Conservation (phyloP, 345 rosid species). For the Lumnitzera racemosa region DNA sequence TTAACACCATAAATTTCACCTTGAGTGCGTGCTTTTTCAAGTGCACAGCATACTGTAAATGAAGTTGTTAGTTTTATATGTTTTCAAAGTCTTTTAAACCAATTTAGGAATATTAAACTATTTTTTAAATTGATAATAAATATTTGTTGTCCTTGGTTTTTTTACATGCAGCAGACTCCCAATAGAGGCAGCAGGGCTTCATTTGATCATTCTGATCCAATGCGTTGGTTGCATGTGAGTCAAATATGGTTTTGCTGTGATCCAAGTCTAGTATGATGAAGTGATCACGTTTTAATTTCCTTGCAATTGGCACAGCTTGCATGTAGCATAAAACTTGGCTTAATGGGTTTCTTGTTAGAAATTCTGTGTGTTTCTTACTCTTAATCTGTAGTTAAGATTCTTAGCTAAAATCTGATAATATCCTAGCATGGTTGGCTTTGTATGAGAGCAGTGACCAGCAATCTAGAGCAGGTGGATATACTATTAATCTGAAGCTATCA, state of each 20-base stretch:
- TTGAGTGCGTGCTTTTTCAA: too few species aligned
- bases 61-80: too few species aligned
- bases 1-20: too few species aligned
- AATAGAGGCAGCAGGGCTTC: conserved; percentile 68
- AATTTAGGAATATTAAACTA: not conserved
- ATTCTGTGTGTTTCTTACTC: too few species aligned
- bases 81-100: too few species aligned
- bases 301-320: not conserved
- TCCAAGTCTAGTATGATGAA: too few species aligned
- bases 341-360: too few species aligned
- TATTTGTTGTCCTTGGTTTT: not conserved
- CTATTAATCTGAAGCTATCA: conserved; percentile 1
- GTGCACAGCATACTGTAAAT: too few species aligned
- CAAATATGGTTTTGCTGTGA: not conserved
- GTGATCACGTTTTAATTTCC: conserved; percentile 1
- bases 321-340: too few species aligned
- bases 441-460: not conserved
- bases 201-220: conserved; percentile 72
- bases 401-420: too few species aligned
- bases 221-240: conserved; percentile 95
- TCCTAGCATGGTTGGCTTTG: conserved; percentile 3
- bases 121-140: not conserved
- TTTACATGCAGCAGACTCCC: conserved; percentile 43
- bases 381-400: too few species aligned
- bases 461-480: too few species aligned